Base-by-base conservation (phyloP, 176 grass and related monocot genomes). In the Eragrostis nindensis region DNA sequence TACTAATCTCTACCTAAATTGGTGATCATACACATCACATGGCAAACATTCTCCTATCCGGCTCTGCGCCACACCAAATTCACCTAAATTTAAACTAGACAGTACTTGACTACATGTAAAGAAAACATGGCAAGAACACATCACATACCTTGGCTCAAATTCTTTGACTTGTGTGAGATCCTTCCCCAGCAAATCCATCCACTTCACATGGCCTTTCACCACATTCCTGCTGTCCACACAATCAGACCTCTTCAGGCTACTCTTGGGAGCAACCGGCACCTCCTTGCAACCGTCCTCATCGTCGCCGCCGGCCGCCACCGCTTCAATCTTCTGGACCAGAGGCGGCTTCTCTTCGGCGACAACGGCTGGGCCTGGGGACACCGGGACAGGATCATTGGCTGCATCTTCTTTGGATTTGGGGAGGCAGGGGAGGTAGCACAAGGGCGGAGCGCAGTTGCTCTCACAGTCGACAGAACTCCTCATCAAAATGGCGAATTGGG, bases 111-210 rank as follows among this genome's bases (percentile, higher is more conserved):
- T n/a, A n/a, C n/a, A n/a, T n/a, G 53, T 41, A 62, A 38, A 48
- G 66, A 30, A 36, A 77, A 66, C 52, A 63, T 71, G 68, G 44
- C 5, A 80, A 39, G 14, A 57, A 71, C 39, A 83, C 4, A n/a
- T n/a, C n/a, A 16, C 48, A 26, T 80, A 89, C 92, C 70, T 89
- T 41, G 83, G 65, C 59, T 94, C 88, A 47, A 89, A 94, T 84
- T 91, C 88, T 71, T 69, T 78, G n/a, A 86, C 75, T n/a, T 91
- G 83, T 14, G 59, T 77, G 38, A 94, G 88, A 66, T 94, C 88
- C 81, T 91, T 94, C 80, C 92, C 92, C 52, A 88, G 65, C 43
- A 86, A 70, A 78, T 94, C 92, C 80, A 84, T 86, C 92, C 92
- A 94, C 67, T 86, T 90, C 32, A 94, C 92, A 78, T 94, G 89